A percentile compares a stretch with the other conserved stretches of the same genome.
phyloP scores from a whole-genome alignment of 768 basidiomycete genomes.

The Lactarius sanguifluus region DNA sequence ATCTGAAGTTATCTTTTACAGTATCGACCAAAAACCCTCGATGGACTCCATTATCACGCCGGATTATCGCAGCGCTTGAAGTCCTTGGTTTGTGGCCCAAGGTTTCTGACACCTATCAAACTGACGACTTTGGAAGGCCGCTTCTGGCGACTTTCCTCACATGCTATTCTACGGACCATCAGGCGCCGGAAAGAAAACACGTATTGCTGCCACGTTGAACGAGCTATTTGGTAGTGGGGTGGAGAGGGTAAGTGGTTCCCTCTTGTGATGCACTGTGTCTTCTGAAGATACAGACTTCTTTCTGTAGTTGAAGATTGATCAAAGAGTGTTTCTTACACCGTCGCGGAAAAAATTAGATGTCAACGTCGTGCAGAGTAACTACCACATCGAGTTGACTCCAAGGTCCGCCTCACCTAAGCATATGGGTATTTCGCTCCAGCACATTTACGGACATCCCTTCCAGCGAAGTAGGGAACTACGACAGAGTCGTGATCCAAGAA shows the following conservation, averaged over 20 bases:
- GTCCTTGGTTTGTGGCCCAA: slow-evolving; percentile 58
- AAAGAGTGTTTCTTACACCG: slow-evolving; percentile 91
- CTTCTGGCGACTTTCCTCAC: slow-evolving; percentile 94
- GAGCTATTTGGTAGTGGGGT: slow-evolving; percentile 90
- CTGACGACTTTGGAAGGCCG: slow-evolving; percentile 50
- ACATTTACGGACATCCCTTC: background rate
- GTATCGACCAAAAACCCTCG: slow-evolving; percentile 84
- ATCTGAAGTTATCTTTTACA: slow-evolving; percentile 34
- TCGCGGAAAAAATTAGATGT: slow-evolving; percentile 93
- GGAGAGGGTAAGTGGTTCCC: slow-evolving; percentile 66
- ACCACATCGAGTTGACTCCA: slow-evolving; percentile 95
- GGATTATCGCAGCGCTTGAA: slow-evolving; percentile 76
- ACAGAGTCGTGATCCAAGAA: slow-evolving; percentile 94
- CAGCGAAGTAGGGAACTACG: slow-evolving; percentile 95
- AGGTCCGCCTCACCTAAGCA: slow-evolving; percentile 52
- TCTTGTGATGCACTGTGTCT: slow-evolving; percentile 1
- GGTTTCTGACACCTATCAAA: background rate
- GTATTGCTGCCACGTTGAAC: slow-evolving; percentile 84
- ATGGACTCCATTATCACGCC: slow-evolving; percentile 85
- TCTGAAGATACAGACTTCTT: background rate
- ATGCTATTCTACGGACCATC: slow-evolving; percentile 97
- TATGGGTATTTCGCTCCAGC: background rate
- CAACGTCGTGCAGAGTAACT: slow-evolving; percentile 97
- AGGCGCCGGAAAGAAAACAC: slow-evolving; percentile 97
- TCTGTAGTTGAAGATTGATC: slow-evolving; percentile 91